Evolutionary conservation across 352 stramenopile genomes (phyloP), one percentile per base, ranked within the genome.

Genomic region (Thraustotheca clavata): DNA sequence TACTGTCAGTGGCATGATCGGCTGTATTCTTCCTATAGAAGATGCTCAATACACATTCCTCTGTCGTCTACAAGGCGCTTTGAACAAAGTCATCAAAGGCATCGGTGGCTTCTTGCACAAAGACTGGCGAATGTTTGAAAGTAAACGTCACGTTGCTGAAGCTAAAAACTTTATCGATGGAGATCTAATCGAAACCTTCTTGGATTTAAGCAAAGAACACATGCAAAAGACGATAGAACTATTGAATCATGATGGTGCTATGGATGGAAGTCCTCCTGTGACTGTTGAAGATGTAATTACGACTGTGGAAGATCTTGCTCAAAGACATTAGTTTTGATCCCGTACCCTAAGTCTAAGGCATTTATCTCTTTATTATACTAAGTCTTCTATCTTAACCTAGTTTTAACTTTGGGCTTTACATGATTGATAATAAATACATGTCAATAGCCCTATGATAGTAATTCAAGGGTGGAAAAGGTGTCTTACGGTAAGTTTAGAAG

Each of bases 1-100:
- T 32, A 98, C 95, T 18, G 92, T 98, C 4, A 97, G 95, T 68
- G 96, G 96, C n/a, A 98, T 95, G 72, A 89, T 99, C 50, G 96
- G 96, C 12, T 89, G 91, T 22, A 88, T 98, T 62, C 60, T 98
- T 24, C 81, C 91, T 9, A 78, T 99, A 35, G 81, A 77, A n/a
- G 94, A 94, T 65, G 73, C 88, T 27, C 95, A 97, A 59, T 95
- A 96, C 57, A 67, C 77, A n/a, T 96, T 98, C 68, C 76, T 98
- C 31, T 60, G 76, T 32, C 86, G 90, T n/a, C 67, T 98, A 12
- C 88, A 98, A 63, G 74, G 85, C 20, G 87, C 89, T 6, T 83
- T 98, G 47, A 89, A 86, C 59, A 79, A 92, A 29, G 74, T 96
- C 16, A 79, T 98, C 24, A 84, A 88, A 57, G 90, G 93, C 18